Conservation (phyloP, 2,329 filamentous ascomycete species). For the Hypoxylon sp. region DNA sequence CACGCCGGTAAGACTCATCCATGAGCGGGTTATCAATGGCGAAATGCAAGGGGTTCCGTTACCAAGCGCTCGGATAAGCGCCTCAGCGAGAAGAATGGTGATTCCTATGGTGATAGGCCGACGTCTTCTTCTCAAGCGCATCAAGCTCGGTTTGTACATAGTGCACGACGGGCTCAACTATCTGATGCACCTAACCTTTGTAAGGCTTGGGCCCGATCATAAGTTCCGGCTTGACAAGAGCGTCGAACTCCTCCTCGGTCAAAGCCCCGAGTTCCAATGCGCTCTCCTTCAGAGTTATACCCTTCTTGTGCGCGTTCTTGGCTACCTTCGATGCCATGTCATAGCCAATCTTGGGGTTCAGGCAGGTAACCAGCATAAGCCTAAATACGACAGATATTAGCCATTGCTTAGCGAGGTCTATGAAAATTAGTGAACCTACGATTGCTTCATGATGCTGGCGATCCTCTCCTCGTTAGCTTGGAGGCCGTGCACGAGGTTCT, state of each 20-base stretch:
- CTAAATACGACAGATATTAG: slow-evolving; percentile 60
- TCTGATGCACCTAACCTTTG: slow-evolving; percentile 60
- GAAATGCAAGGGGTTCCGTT: slow-evolving; percentile 8
- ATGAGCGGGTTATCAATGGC: slow-evolving; percentile 6
- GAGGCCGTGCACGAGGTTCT: slow-evolving; percentile 89
- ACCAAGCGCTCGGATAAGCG: slow-evolving; percentile 11
- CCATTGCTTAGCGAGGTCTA: neutral
- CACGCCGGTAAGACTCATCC: slow-evolving; percentile 16
- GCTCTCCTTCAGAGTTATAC: slow-evolving; percentile 90
- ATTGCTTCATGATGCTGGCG: slow-evolving; percentile 90
- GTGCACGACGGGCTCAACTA: slow-evolving; percentile 46
- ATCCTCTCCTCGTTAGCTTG: slow-evolving; percentile 97
- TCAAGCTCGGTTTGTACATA: slow-evolving; percentile 43
- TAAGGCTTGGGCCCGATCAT: slow-evolving; percentile 87
- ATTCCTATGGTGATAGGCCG: slow-evolving; percentile 23
- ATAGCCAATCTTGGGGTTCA: slow-evolving; percentile 97
- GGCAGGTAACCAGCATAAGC: slow-evolving; percentile 97
- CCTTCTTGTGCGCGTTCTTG: slow-evolving; percentile 99
- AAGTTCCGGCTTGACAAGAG: slow-evolving; percentile 90
- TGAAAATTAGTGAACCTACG: slow-evolving; percentile 69
- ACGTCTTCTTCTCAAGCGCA: slow-evolving; percentile 36
- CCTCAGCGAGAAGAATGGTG: slow-evolving; percentile 22
- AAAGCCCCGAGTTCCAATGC: slow-evolving; percentile 94
- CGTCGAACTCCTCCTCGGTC: slow-evolving; percentile 90
- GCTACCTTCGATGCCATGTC: slow-evolving; percentile 97